Percentiles rank a stretch among this genome's conserved stretches.
Evolutionary conservation across 108 stramenopile species (phyloP).

Genomic region (Skeletonema tropicum): DNA sequence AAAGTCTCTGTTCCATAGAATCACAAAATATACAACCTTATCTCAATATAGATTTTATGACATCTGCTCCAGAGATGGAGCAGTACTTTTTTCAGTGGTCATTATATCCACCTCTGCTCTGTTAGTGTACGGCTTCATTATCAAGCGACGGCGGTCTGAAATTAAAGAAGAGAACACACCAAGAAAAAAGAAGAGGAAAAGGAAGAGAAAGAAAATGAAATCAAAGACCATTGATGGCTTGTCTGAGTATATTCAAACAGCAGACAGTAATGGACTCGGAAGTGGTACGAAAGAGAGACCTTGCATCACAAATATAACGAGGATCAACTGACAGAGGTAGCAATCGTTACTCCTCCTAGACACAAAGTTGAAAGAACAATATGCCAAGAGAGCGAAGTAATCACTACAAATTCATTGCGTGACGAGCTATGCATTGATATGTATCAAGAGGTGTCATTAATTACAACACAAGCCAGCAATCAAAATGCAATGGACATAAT

Average conservation of each 20-base stretch:
- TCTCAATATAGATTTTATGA: not conserved
- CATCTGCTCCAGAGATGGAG: not conserved
- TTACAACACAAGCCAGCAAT: not conserved
- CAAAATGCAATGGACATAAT: not conserved
- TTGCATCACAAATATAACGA: not conserved
- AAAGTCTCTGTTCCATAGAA: constrained; percentile 9
- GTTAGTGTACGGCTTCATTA: not conserved
- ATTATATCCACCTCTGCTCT: not conserved
- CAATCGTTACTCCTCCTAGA: not conserved
- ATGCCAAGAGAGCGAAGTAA: not conserved
- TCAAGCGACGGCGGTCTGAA: not conserved
- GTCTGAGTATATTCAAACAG: not conserved
- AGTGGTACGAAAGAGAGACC: not conserved
- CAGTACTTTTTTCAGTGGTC: not conserved
- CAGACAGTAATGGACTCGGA: not conserved
- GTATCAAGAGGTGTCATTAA: not conserved
- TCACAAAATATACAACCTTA: not conserved
- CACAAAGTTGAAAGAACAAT: not conserved
- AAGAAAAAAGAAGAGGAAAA: constrained; percentile 17
- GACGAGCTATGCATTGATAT: not conserved
- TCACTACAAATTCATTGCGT: not conserved
- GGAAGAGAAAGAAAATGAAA: not conserved
- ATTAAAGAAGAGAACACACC: not conserved
- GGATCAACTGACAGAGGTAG: not conserved
- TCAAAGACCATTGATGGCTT: not conserved